Evolutionary conservation across 1,284 basidiomycete species (phyloP).

Genomic region (Exobasidium cylindrosporum): DNA sequence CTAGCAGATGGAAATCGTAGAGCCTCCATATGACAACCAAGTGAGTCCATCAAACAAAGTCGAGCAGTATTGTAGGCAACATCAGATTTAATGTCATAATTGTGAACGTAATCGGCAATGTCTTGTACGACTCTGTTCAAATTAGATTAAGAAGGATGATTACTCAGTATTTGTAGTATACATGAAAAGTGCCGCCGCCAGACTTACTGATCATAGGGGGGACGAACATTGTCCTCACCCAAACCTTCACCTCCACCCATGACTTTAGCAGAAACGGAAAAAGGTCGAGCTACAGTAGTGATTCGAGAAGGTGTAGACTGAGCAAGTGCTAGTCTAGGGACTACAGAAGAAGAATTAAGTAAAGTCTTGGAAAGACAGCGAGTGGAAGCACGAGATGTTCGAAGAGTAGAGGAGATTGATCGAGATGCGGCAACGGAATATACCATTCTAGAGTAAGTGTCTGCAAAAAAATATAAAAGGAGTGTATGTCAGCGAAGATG

Average conservation of each 20-base stretch:
- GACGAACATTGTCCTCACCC: constrained; percentile 52
- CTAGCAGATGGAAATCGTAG: constrained; percentile 51
- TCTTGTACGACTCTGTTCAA: constrained; percentile 42
- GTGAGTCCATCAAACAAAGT: constrained; percentile 51
- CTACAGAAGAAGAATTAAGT: not conserved
- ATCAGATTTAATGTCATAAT: constrained; percentile 50
- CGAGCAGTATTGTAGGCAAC: constrained; percentile 53
- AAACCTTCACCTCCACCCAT: constrained; percentile 26
- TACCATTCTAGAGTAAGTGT: not conserved
- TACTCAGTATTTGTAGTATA: no score
- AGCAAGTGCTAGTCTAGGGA: not conserved
- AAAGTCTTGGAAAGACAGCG: not conserved
- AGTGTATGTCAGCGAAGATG: no score
- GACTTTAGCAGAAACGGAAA: constrained; percentile 33
- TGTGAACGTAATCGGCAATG: constrained; percentile 46
- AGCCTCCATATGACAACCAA: constrained; percentile 54
- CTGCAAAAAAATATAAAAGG: no score
- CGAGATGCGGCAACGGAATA: not conserved
- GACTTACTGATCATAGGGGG: constrained; percentile 32
- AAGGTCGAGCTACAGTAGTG: constrained; percentile 23
- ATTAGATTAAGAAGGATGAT: not conserved
- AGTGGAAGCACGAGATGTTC: not conserved
- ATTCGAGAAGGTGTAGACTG: constrained; percentile 1
- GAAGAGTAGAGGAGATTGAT: not conserved
- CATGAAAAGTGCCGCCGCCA: not conserved